Percentiles rank a stretch among this genome's conserved stretches.
phyloP scores from a whole-genome alignment of 2,329 filamentous ascomycete genomes.

The Microsporum audouinii region DNA sequence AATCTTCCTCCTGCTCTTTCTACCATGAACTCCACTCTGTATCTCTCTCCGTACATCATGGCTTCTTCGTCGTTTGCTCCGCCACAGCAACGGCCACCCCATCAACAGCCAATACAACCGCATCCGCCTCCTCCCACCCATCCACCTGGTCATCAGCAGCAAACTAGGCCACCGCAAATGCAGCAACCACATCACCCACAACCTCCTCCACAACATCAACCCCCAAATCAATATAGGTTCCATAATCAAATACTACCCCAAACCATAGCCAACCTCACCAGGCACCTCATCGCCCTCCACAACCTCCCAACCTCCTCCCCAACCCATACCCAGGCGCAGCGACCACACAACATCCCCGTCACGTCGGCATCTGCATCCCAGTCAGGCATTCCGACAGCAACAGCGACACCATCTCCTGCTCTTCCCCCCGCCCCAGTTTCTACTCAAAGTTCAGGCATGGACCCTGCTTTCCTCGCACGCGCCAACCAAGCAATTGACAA shows the following conservation, averaged over 20 bases:
- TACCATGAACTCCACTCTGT: slow-evolving; percentile 26
- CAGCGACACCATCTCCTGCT: slow-evolving; percentile 7
- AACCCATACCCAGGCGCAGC: slow-evolving; percentile 3
- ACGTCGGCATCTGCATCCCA: slow-evolving; percentile 15
- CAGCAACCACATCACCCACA: slow-evolving; percentile 17
- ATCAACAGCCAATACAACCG: slow-evolving; percentile 7
- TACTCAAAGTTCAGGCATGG: slow-evolving; percentile 14
- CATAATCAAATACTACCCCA: slow-evolving; percentile 12
- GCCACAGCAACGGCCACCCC: slow-evolving; percentile 14
- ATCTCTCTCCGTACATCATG: slow-evolving; percentile 33
- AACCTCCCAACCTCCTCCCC: slow-evolving; percentile 7
- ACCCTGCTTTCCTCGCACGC: slow-evolving; percentile 29
- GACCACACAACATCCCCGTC: background rate
- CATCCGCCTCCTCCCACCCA: slow-evolving; percentile 7
- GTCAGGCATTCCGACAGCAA: slow-evolving; percentile 2
- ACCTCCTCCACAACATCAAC: slow-evolving; percentile 5
- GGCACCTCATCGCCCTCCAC: slow-evolving; percentile 15
- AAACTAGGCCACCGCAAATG: slow-evolving; percentile 6
- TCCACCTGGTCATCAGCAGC: slow-evolving; percentile 7
- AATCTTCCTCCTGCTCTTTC: slow-evolving; percentile 32
- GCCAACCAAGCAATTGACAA: slow-evolving; percentile 36
- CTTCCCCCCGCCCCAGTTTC: slow-evolving; percentile 3
- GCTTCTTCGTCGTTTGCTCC: slow-evolving; percentile 23
- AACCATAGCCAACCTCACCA: slow-evolving; percentile 16
- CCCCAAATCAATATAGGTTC: slow-evolving; percentile 4